Evolutionary conservation across 371 early-diverging fungal genomes (phyloP).

Genomic region (Rhizopus microsporus): DNA sequence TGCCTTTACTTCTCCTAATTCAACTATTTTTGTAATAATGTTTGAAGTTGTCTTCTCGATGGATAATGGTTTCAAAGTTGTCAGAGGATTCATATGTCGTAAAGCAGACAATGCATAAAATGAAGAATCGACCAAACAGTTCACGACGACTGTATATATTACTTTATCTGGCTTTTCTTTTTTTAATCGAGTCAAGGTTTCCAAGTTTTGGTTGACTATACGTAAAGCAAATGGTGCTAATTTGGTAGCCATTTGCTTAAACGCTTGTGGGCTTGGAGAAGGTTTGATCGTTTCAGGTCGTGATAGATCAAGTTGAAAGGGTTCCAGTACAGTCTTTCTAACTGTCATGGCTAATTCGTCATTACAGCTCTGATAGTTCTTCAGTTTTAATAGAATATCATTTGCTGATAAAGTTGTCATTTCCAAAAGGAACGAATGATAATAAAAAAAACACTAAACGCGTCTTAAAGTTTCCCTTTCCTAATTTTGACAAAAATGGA

Average conservation of each 20-base stretch:
- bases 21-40: constrained; percentile 45
- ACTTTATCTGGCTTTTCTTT: neutral
- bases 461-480: neutral
- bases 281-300: constrained; percentile 18
- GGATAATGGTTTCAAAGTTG: constrained; percentile 36
- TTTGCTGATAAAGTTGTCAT: constrained; percentile 14
- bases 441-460: neutral
- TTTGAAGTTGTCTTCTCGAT: constrained; percentile 50
- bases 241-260: constrained; percentile 27
- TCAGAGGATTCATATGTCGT: constrained; percentile 37
- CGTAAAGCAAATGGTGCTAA: constrained; percentile 40
- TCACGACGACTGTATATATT: constrained; percentile 18
- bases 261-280: constrained; percentile 28
- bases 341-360: constrained; percentile 27
- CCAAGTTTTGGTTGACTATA: constrained; percentile 45
- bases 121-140: constrained; percentile 43
- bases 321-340: constrained; percentile 32
- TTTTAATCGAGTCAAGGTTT: constrained; percentile 25
- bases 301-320: constrained; percentile 33
- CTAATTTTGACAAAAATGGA: neutral
- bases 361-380: constrained; percentile 28
- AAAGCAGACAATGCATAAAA: constrained; percentile 39
- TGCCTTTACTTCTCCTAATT: constrained; percentile 40
- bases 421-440: neutral
- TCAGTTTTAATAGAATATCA: constrained; percentile 9